Evolutionary conservation across 2,329 filamentous ascomycete genomes (phyloP).

Genomic region (Cladosporium velox): DNA sequence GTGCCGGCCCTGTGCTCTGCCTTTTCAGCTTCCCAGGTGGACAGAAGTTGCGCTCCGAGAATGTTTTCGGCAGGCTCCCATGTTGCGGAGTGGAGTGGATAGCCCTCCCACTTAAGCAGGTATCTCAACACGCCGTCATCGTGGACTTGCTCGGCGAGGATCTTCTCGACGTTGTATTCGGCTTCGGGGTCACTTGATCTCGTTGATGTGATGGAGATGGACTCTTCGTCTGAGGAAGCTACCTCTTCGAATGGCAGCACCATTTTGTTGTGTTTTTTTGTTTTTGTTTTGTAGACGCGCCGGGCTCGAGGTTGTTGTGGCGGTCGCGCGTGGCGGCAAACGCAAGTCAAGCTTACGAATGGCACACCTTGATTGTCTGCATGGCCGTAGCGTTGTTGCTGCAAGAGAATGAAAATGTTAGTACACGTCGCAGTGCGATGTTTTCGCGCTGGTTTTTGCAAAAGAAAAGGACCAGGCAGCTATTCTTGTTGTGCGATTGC

Average conservation of each 20-base stretch:
- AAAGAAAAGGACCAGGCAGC: not conserved
- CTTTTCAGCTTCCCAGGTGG: constrained; percentile 30
- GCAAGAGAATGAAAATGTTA: not conserved
- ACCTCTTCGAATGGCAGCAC: constrained; percentile 23
- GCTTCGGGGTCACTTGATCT: constrained; percentile 26
- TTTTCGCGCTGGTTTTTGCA: not conserved
- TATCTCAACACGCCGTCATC: constrained; percentile 24
- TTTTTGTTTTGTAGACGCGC: not conserved
- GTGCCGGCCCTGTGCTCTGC: not conserved
- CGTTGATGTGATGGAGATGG: constrained; percentile 34
- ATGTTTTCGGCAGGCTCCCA: constrained; percentile 36
- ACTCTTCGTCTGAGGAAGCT: constrained; percentile 30
- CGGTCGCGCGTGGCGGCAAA: not conserved
- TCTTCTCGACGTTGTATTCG: constrained; percentile 35
- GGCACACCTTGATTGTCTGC: not conserved
- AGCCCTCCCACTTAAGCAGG: constrained; percentile 39
- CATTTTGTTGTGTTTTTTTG: not conserved
- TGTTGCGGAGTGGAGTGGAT: constrained; percentile 29
- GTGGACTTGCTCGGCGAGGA: constrained; percentile 30
- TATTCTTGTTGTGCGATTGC: not conserved
- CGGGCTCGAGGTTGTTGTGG: not conserved
- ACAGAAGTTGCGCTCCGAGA: constrained; percentile 21
- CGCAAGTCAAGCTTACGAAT: not conserved
- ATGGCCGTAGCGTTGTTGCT: not conserved
- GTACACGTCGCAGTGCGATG: not conserved